Percentiles rank a stretch among this genome's conserved stretches.
Conservation (phyloP, 345 rosid species). For the Eucalyptus camaldulensis region DNA sequence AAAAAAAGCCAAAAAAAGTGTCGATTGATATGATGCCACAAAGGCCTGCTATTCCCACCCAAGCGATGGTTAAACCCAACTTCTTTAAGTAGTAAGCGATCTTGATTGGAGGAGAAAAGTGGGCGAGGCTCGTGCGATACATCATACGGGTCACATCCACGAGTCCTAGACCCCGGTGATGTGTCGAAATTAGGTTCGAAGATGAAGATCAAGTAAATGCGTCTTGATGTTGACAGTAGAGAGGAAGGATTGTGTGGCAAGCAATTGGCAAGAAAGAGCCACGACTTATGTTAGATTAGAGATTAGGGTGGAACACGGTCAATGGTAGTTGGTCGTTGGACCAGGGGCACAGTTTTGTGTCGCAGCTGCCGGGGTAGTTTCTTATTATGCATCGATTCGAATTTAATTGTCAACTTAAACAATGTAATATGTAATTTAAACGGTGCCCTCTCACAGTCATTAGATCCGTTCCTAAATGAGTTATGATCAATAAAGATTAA, state of each 20-base stretch:
- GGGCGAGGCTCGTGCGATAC: background rate
- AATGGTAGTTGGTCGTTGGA: background rate
- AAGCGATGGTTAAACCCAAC: background rate
- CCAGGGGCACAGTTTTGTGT: background rate
- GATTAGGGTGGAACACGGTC: background rate
- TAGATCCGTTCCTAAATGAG: accelerated
- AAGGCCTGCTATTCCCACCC: background rate
- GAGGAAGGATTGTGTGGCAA: background rate
- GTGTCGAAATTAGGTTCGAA: background rate
- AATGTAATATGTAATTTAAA: accelerated
- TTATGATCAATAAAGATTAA: background rate
- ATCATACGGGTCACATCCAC: background rate
- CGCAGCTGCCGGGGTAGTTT: accelerated
- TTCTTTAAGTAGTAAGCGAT: background rate
- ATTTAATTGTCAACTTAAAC: background rate
- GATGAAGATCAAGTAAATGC: no score
- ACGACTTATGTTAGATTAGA: background rate
- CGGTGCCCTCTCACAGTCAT: accelerated
- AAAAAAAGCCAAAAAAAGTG: background rate
- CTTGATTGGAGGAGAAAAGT: background rate
- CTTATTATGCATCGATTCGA: background rate
- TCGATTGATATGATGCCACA: background rate
- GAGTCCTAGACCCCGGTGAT: background rate
- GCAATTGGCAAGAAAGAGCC: background rate
- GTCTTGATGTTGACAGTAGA: background rate